These are phyloP conservation scores for Thielaviopsis populi DNA, from an alignment of 2,329 filamentous ascomycete species.

Conservation along the genomic window DNA sequence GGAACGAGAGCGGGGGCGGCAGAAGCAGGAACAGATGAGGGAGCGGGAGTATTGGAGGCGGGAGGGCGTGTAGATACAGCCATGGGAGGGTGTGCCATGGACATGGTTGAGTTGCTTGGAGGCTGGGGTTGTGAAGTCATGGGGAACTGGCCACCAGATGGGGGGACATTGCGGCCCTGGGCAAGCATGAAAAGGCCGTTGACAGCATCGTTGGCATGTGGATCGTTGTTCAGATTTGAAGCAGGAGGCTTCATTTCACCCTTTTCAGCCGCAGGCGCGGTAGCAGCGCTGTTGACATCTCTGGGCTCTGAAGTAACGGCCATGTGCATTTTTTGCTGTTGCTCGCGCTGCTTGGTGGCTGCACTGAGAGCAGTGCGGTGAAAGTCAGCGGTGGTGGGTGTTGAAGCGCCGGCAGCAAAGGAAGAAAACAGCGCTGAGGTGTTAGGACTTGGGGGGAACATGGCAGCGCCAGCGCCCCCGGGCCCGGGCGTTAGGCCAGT, in stretches of 20 bases:
- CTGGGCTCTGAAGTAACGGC: constrained; percentile 14
- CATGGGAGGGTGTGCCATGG: constrained; percentile 3
- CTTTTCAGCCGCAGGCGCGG: constrained; percentile 36
- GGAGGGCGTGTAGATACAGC: background rate
- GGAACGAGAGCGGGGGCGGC: background rate
- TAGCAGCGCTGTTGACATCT: background rate
- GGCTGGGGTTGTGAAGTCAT: background rate
- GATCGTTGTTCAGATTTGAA: constrained; percentile 41
- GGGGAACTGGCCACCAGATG: background rate
- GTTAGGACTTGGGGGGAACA: constrained; percentile 87
- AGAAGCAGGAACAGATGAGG: background rate
- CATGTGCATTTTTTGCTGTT: constrained; percentile 27
- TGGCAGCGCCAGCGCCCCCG: constrained; percentile 55
- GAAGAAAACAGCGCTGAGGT: constrained; percentile 62
- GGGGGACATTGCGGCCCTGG: constrained; percentile 43
- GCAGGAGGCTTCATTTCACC: constrained; percentile 28
- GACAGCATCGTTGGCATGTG: constrained; percentile 87
- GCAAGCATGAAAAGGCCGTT: constrained; percentile 89
- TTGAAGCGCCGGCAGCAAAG: constrained; percentile 65
- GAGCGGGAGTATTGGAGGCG: background rate
- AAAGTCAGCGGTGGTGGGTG: constrained; percentile 83
- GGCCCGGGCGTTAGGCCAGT: constrained; percentile 88
- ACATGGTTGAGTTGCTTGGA: background rate
- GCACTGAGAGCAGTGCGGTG: constrained; percentile 82
- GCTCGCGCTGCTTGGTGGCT: constrained; percentile 43